Conservation (phyloP, 2,329 filamentous ascomycete genomes). For the Diplodia corticola region DNA sequence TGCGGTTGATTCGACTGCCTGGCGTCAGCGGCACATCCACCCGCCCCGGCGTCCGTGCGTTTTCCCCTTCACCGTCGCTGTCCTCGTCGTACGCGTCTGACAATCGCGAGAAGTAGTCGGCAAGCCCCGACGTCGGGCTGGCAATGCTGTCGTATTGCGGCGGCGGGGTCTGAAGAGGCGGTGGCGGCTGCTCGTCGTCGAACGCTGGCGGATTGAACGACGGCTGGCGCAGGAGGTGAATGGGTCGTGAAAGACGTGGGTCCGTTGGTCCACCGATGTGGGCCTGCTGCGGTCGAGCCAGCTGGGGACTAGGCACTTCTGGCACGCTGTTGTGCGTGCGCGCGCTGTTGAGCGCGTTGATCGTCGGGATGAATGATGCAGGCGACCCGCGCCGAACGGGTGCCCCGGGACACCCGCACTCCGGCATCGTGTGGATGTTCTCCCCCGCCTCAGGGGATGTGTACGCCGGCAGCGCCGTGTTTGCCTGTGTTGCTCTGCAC, state of each 20-base stretch:
- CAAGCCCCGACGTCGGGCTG: conserved; percentile 67
- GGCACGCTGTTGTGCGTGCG: conserved; percentile 32
- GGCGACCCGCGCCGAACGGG: conserved; percentile 52
- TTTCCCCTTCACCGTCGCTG: conserved; percentile 53
- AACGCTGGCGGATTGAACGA: conserved; percentile 89
- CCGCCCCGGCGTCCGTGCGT: conserved; percentile 37
- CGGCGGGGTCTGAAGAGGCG: conserved; percentile 74
- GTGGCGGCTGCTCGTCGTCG: conserved; percentile 75
- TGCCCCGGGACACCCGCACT: conserved; percentile 68
- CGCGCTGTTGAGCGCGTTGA: conserved; percentile 55
- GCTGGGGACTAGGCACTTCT: conserved; percentile 42
- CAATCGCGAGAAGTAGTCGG: conserved; percentile 83
- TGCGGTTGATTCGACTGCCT: conserved; percentile 61
- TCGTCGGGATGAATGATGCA: conserved; percentile 55
- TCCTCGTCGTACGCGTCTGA: conserved; percentile 67
- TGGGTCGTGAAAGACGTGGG: conserved; percentile 63
- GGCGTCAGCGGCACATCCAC: conserved; percentile 64
- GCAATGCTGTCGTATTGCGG: conserved; percentile 82
- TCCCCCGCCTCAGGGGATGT: conserved; percentile 52
- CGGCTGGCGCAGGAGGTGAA: conserved; percentile 78
- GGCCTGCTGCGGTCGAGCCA: conserved; percentile 53
- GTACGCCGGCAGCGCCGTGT: conserved; percentile 83
- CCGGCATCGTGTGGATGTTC: conserved; percentile 42
- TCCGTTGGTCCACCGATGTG: conserved; percentile 48
- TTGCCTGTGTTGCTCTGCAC: conserved; percentile 88